phyloP scores from a whole-genome alignment of 2,329 filamentous ascomycete genomes.

The Celoporthe dispersa region DNA sequence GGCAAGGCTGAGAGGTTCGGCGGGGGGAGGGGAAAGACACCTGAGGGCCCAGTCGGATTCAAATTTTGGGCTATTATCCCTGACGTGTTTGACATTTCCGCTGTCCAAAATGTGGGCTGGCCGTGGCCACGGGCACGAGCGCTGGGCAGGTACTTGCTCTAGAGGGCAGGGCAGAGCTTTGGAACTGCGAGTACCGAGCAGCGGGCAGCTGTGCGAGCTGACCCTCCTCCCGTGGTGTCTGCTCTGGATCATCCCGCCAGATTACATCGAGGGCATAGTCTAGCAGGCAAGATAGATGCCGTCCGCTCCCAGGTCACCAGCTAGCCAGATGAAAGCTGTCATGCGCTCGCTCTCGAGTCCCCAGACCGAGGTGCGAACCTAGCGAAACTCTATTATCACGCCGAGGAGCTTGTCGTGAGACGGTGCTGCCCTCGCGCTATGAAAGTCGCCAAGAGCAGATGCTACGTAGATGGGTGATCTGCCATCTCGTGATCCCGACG shows the following conservation, averaged over 20 bases:
- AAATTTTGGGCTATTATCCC: background rate
- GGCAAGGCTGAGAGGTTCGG: background rate
- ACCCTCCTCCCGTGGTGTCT: no score
- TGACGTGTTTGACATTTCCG: constrained; percentile 9
- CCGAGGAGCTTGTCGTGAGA: background rate
- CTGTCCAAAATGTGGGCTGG: constrained; percentile 17
- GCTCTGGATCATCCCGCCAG: no score
- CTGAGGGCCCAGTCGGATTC: constrained; percentile 2
- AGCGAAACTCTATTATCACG: background rate
- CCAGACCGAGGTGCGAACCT: background rate
- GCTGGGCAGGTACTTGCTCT: no score
- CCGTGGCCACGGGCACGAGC: background rate
- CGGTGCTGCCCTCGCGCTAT: background rate
- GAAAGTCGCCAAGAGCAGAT: background rate
- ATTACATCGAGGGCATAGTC: background rate
- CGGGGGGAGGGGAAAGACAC: background rate
- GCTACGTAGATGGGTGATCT: background rate
- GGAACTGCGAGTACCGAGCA: no score
- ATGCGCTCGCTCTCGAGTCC: no score
- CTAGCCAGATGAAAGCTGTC: background rate
- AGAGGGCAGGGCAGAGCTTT: no score
- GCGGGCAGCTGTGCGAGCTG: no score
- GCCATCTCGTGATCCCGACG: background rate
- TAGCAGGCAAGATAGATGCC: background rate
- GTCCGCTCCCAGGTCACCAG: background rate